A percentile compares a stretch with the other conserved stretches of the same genome.
These are phyloP conservation scores for Cunninghamia lanceolata DNA, from an alignment of 75 land plant genomes.

Conservation along the genomic window DNA sequence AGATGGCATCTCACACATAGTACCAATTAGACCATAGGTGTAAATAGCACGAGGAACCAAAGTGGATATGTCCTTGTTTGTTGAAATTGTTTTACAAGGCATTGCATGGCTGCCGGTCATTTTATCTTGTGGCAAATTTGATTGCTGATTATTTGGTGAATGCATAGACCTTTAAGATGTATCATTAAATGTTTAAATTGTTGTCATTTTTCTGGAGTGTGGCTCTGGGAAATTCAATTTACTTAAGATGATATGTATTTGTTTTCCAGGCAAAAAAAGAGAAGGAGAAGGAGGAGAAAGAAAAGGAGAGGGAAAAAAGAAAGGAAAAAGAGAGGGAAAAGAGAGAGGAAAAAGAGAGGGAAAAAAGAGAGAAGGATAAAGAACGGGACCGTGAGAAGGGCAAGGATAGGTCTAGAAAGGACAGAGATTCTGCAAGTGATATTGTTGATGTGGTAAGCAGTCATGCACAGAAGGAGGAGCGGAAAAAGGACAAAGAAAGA, in stretches of 20 bases:
- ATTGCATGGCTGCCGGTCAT: background rate
- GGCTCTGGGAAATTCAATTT: background rate
- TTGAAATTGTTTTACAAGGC: background rate
- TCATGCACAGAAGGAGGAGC: conserved; percentile 60
- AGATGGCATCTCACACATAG: background rate
- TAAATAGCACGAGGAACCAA: background rate
- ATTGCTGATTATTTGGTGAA: background rate
- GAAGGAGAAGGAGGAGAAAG: conserved; percentile 22
- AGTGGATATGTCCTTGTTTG: background rate
- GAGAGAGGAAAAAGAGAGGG: conserved; percentile 33
- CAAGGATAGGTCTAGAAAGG: conserved; percentile 56
- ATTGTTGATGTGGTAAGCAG: conserved; percentile 50
- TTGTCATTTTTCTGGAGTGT: too few relatives aligned
- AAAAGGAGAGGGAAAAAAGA: conserved; percentile 10
- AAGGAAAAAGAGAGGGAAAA: conserved; percentile 3
- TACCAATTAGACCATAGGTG: background rate
- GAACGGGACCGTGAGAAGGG: conserved; percentile 62
- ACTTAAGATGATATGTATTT: background rate
- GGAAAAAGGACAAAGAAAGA: conserved; percentile 41
- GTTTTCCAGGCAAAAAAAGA: conserved; percentile 50
- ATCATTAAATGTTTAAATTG: background rate
- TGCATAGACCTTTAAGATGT: background rate
- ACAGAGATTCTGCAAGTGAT: conserved; percentile 43
- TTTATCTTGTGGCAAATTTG: background rate
- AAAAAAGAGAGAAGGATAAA: conserved; percentile 44